A percentile compares a stretch with the other conserved stretches of the same genome.
phyloP scores from a whole-genome alignment of 2,329 filamentous ascomycete genomes.

The Apiospora arundinis region DNA sequence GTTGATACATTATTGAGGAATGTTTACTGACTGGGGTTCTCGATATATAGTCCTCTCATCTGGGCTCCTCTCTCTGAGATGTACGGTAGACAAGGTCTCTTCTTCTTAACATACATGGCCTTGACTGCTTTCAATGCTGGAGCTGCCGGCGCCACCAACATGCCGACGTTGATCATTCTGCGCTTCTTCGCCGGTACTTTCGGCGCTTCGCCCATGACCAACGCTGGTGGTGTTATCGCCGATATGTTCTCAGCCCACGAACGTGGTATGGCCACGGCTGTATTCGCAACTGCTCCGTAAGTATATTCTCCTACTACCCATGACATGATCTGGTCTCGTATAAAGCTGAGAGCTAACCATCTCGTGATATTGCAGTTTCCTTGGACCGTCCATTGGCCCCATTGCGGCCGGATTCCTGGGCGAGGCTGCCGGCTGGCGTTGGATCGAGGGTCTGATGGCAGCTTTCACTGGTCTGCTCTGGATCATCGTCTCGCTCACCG shows the following conservation, averaged over 20 bases:
- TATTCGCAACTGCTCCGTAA: slow-evolving; percentile 61
- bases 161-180: slow-evolving; percentile 61
- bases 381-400: slow-evolving; percentile 69
- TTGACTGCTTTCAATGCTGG: slow-evolving; percentile 65
- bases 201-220: slow-evolving; percentile 62
- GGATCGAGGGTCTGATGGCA: slow-evolving; percentile 71
- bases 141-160: slow-evolving; percentile 58
- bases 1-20: not conserved
- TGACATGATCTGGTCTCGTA: not conserved
- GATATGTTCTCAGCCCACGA: slow-evolving; percentile 60
- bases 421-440: slow-evolving; percentile 69
- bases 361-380: slow-evolving; percentile 56
- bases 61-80: slow-evolving; percentile 72
- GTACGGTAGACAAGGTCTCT: slow-evolving; percentile 62
- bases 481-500: slow-evolving; percentile 55
- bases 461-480: slow-evolving; percentile 68
- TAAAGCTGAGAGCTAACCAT: not conserved
- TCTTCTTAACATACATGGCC: slow-evolving; percentile 59
- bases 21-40: not conserved
- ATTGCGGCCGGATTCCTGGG: slow-evolving; percentile 72
- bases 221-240: slow-evolving; percentile 64
- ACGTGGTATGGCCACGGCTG: slow-evolving; percentile 61
- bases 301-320: not conserved
- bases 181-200: slow-evolving; percentile 67
- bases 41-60: slow-evolving; percentile 52